Base-by-base conservation (phyloP, 2,329 filamentous ascomycete species). In the Niveomyces coronatus region DNA sequence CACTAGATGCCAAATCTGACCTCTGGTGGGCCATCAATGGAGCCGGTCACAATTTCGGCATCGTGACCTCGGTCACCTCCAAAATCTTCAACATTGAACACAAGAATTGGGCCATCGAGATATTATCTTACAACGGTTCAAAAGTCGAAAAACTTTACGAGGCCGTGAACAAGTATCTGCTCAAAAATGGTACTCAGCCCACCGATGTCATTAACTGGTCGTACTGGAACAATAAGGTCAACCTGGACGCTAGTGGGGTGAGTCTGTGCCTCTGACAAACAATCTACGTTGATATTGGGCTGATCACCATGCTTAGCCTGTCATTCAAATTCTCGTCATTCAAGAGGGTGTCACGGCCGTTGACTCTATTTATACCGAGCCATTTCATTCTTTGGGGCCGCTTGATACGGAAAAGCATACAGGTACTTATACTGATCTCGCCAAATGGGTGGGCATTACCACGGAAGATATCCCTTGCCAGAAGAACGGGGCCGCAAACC, bases 21-120 rank as follows among this genome's bases (percentile, higher is more conserved):
- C 62, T 78, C 3, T 77, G 62, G 55, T 78, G 72, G 72, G 74
- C 62, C 1, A 58, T 77, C 43, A 58, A 63, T 39, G 73, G 74
- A 2, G 73, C 71, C 2, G 73, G 72, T 1, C 71, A 75, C 45
- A 76, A 76, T 50, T 76, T 76, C 40, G 74, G 72, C 4, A 67
- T 76, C 28, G 69, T 76, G 8, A 73, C 70, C 1, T 64, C 62
- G 2, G 52, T 67, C 10, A 63, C 58, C 0, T 56, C 57, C 1
- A 70, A 68, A 48, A 61, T 75, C 28, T 73, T 68, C 45, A 63
- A 70, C 43, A 57, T 58, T n/a, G 49, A 55, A 39, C 37, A 60
- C 48, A 39, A 29, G 11, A 44, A 56, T 37, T 70, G 63, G 61
- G 60, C 63, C 3, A 58, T 62, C 14, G 54, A 62, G 41, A 65